These are phyloP conservation scores for Trichoderma harzianum DNA, from an alignment of 2,329 filamentous ascomycete species.

Conservation along the genomic window DNA sequence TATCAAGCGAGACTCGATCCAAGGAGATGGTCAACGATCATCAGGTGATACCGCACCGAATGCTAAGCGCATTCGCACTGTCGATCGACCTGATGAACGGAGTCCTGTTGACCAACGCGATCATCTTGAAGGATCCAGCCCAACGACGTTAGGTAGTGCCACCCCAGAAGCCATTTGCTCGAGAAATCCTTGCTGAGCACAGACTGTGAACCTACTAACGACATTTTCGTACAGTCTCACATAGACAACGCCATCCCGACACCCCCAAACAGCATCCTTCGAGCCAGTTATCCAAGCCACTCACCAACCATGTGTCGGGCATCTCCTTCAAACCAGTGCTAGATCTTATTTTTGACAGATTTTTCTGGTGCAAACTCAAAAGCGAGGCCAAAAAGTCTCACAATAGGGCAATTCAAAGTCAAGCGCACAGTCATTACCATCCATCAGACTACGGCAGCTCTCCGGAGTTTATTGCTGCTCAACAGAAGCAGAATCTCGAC, in stretches of 20 bases:
- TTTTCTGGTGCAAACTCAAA: constrained; percentile 22
- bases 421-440: constrained; percentile 20
- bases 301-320: not conserved
- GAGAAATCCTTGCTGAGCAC: not conserved
- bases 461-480: constrained; percentile 20
- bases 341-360: constrained; percentile 26
- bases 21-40: not conserved
- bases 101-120: not conserved
- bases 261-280: not conserved
- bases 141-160: not conserved
- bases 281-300: not conserved
- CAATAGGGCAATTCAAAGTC: constrained; percentile 20
- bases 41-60: not conserved
- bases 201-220: not conserved
- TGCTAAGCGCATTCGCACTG: not conserved
- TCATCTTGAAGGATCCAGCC: not conserved
- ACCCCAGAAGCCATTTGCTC: not conserved
- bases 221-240: not conserved
- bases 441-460: constrained; percentile 25
- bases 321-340: constrained; percentile 19
- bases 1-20: not conserved
- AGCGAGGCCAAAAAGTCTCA: constrained; percentile 21
- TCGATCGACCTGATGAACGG: not conserved
- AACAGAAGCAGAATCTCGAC: constrained; percentile 19
- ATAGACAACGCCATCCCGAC: not conserved